Percentiles rank a stretch among this genome's conserved stretches.
Conservation (phyloP, 495 filamentous ascomycete species). For the Talaromyces wortmannii region DNA sequence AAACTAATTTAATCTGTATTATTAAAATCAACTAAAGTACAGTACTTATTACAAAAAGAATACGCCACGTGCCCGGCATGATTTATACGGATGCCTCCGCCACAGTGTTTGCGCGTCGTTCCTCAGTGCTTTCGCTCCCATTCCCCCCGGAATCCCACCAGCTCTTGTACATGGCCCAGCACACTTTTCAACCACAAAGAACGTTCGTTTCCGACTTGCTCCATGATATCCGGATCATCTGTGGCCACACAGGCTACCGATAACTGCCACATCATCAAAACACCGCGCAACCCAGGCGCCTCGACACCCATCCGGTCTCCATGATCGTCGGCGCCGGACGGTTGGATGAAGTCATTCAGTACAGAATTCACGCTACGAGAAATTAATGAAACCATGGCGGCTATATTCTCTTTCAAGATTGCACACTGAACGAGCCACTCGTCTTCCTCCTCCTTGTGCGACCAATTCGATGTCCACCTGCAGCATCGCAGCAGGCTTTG, state of each 20-base stretch:
- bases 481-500: background rate
- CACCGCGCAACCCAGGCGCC: background rate
- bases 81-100: too few species aligned
- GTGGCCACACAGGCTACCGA: background rate
- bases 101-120: too few species aligned
- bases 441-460: background rate
- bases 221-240: background rate
- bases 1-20: too few species aligned
- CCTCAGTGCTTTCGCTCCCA: too few species aligned
- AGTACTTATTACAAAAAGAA: too few species aligned
- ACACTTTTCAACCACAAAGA: background rate
- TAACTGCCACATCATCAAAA: background rate
- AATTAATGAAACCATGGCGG: background rate
- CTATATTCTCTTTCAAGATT: background rate
- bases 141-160: background rate
- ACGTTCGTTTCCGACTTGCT: background rate
- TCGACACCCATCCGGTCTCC: background rate
- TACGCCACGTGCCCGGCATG: too few species aligned
- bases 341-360: background rate
- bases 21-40: too few species aligned
- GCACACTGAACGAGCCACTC: background rate
- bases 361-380: background rate
- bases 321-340: background rate
- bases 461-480: background rate
- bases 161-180: background rate